These are phyloP conservation scores for Moricandia arvensis DNA, from an alignment of 345 rosid species.

Conservation along the genomic window DNA sequence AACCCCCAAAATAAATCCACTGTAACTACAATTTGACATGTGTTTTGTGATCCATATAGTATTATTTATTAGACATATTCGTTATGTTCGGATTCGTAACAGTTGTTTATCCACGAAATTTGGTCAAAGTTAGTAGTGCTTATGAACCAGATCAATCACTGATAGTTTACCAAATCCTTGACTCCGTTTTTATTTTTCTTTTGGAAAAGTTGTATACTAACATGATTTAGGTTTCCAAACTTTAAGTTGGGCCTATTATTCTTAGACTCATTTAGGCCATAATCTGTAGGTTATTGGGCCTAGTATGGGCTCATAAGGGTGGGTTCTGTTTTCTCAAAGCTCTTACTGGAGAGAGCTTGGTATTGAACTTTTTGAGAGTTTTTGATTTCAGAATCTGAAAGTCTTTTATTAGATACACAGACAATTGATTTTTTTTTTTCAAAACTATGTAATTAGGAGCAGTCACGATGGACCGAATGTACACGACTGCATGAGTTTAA, in stretches of 20 bases:
- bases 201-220: not conserved
- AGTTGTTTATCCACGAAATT: not conserved
- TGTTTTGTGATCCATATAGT: not conserved
- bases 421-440: no score
- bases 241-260: not conserved
- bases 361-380: not conserved
- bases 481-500: constrained; percentile 19
- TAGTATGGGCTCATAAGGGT: not conserved
- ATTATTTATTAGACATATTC: not conserved
- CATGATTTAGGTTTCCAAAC: constrained; percentile 6
- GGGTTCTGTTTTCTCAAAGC: not conserved
- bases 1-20: not conserved
- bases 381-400: not conserved
- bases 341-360: not conserved
- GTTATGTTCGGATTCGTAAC: not conserved
- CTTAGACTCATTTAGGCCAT: not conserved
- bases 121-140: not conserved
- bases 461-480: constrained; percentile 11
- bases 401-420: no score
- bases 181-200: not conserved
- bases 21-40: not conserved
- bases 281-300: not conserved
- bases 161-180: not conserved
- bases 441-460: not conserved
- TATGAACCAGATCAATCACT: not conserved